Conservation (phyloP, 352 stramenopile genomes). For the Phytophthora colocasiae region DNA sequence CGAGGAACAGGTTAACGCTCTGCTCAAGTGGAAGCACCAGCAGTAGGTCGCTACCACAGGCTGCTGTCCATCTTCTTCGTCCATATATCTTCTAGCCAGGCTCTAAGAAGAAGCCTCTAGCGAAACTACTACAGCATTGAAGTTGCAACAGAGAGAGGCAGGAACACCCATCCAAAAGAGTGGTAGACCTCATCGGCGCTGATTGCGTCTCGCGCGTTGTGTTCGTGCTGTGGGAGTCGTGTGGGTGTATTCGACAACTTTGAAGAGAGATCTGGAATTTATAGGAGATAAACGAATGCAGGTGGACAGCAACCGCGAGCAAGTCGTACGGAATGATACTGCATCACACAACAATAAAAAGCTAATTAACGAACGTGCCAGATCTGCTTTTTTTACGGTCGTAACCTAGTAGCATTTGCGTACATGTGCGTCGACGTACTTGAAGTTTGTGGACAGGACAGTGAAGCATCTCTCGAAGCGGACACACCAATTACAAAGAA, state of each 20-base stretch:
- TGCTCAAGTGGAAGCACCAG: slow-evolving; percentile 92
- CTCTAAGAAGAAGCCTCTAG: slow-evolving; percentile 8
- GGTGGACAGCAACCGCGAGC: slow-evolving; percentile 12
- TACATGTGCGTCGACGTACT: slow-evolving; percentile 2
- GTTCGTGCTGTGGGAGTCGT: slow-evolving; percentile 10
- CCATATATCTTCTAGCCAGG: slow-evolving; percentile 2
- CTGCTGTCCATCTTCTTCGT: slow-evolving; percentile 5
- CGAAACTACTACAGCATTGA: slow-evolving; percentile 13
- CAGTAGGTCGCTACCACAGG: slow-evolving; percentile 55
- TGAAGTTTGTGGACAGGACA: slow-evolving; percentile 13
- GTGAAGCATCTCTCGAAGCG: slow-evolving; percentile 3
- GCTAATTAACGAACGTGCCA: slow-evolving; percentile 35
- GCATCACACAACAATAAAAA: slow-evolving; percentile 38
- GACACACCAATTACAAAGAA: not conserved
- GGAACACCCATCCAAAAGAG: slow-evolving; percentile 13
- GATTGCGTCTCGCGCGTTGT: slow-evolving; percentile 11
- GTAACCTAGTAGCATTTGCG: too few relatives aligned
- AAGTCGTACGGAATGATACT: slow-evolving; percentile 11
- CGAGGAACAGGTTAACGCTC: slow-evolving; percentile 73
- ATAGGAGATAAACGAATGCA: not conserved
- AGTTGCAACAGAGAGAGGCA: slow-evolving; percentile 19
- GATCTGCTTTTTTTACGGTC: slow-evolving; percentile 13
- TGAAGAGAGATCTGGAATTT: not conserved
- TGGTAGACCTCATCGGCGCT: slow-evolving; percentile 7
- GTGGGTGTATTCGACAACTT: not conserved